Evolutionary conservation across 2,329 filamentous ascomycete genomes (phyloP).

Genomic region (Hortaea sp.): DNA sequence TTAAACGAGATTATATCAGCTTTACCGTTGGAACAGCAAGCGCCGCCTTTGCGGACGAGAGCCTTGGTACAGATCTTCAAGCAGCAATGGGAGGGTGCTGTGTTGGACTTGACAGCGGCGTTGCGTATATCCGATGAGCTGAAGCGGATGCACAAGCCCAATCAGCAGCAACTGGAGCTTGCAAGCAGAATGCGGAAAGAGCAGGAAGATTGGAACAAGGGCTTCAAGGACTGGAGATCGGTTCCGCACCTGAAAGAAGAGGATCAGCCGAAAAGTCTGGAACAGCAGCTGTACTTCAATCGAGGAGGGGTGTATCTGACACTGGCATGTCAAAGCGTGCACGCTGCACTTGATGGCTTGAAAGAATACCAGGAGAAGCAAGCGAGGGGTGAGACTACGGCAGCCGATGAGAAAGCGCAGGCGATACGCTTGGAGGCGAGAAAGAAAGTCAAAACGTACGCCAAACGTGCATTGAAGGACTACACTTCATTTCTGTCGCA

Average conservation of each 20-base stretch:
- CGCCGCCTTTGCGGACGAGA: slow-evolving; percentile 59
- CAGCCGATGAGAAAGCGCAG: slow-evolving; percentile 39
- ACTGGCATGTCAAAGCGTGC: slow-evolving; percentile 57
- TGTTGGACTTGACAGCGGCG: slow-evolving; percentile 59
- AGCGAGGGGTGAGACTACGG: slow-evolving; percentile 26
- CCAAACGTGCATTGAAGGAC: slow-evolving; percentile 66
- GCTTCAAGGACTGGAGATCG: slow-evolving; percentile 38
- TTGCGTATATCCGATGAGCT: slow-evolving; percentile 43
- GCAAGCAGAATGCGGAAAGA: slow-evolving; percentile 34
- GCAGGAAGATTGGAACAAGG: slow-evolving; percentile 26
- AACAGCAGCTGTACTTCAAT: slow-evolving; percentile 66
- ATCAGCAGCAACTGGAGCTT: slow-evolving; percentile 43
- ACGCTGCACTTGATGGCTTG: slow-evolving; percentile 44
- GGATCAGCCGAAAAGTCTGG: slow-evolving; percentile 64
- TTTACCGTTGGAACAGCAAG: slow-evolving; percentile 53
- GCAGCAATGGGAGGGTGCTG: slow-evolving; percentile 60
- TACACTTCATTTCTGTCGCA: slow-evolving; percentile 61
- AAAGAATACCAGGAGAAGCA: slow-evolving; percentile 23
- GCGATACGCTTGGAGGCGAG: slow-evolving; percentile 47
- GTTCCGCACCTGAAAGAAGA: slow-evolving; percentile 47
- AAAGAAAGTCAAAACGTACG: slow-evolving; percentile 61
- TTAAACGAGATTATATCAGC: slow-evolving; percentile 59
- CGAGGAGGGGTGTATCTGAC: slow-evolving; percentile 62
- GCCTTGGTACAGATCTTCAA: slow-evolving; percentile 68
- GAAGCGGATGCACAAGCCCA: slow-evolving; percentile 34